Conservation (phyloP, 192 early-diverging fungal species). For the Coemansia sp. region DNA sequence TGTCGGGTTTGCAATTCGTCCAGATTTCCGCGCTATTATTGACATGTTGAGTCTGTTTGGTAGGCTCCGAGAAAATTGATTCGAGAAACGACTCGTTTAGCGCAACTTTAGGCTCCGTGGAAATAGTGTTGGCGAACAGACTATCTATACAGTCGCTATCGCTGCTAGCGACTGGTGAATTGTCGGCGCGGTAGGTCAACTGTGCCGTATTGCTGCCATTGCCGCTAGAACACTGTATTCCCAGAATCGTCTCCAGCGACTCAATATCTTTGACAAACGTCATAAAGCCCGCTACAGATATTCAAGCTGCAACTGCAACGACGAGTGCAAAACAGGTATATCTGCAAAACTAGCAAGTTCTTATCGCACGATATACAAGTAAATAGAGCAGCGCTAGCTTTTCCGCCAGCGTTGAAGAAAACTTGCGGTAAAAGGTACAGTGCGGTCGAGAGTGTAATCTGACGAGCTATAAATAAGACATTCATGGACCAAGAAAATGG, state of each 20-base stretch:
- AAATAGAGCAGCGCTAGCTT: neutral
- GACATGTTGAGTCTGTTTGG: neutral
- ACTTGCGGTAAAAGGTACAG: neutral
- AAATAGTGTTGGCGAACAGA: neutral
- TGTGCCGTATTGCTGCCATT: neutral
- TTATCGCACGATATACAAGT: neutral
- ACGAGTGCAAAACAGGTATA: neutral
- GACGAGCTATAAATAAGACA: neutral
- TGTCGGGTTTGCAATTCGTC: neutral
- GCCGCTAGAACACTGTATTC: neutral
- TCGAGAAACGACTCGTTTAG: neutral
- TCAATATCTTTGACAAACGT: conserved; percentile 8
- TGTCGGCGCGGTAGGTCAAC: neutral
- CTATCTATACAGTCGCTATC: neutral
- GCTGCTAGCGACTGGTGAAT: neutral
- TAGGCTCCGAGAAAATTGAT: neutral
- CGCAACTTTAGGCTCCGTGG: neutral
- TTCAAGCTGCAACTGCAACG: neutral
- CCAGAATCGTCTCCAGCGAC: conserved; percentile 11
- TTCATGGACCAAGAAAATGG: conserved; percentile 7
- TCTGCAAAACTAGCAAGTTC: neutral
- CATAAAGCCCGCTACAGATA: conserved; percentile 2
- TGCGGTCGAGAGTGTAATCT: conserved; percentile 2
- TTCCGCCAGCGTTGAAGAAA: neutral
- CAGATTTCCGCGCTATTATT: neutral